Evolutionary conservation across 306 rosid genomes (phyloP), one percentile per base, ranked within the genome.

Genomic region (Rosa multiflora): DNA sequence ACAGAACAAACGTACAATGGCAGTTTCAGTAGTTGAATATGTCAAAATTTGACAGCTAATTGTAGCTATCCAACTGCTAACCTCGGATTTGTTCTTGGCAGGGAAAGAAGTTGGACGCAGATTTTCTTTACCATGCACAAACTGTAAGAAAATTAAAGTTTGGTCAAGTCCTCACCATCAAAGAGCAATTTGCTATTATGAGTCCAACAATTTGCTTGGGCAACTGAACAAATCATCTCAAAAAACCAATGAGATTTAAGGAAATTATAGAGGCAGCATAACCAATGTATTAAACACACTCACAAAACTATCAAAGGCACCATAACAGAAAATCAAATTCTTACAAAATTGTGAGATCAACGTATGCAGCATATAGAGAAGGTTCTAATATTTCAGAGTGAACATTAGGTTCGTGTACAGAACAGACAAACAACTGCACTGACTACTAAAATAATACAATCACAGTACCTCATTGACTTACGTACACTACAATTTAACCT

Each of bases 71-170:
- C 74, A 35, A 76, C 59, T 85, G 78, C 61, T 66, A 81, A 89
- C 96, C 89, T 85, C 88, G 48, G 81, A 40, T 81, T 81, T 88
- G 86, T 21, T 64, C 79, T 48, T 87, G 76, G n/a, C 75, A 72
- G 84, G 46, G 73, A 14, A 52, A 79, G 82, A 87, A 82, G 26
- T 72, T 70, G 85, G 77, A 55, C 77, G 91, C 37, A 64, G 78
- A 62, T 89, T 91, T 73, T 91, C 94, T 78, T 86, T 89, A 66
- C 88, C 86, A 48, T 51, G 86, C 29, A 82, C 84, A 85, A 74
- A 82, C 97, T 94, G 87, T 80, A 74, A 78, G 62, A 67, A 32
- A 55, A 70, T 8, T 21, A 6, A 2, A 37, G 1, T 39, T 14
- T 55, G 20, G 18, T 39, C 59, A 39, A n/a, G 12, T 39, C 11